These are phyloP conservation scores for Cylindrotheca closterium DNA, from an alignment of 108 stramenopile species.

Conservation along the genomic window DNA sequence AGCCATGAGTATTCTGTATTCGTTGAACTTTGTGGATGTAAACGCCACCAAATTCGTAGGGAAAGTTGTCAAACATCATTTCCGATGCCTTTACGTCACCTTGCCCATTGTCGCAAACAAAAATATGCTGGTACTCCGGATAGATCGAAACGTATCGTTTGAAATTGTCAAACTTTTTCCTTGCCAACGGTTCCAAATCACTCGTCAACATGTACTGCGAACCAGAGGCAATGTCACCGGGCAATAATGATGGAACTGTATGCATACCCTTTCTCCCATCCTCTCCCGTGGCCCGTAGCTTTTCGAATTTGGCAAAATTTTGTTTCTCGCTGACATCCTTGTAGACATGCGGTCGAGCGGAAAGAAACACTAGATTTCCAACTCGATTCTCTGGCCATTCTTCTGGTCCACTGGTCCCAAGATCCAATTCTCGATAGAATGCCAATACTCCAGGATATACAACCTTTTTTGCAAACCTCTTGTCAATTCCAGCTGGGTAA, in stretches of 20 bases:
- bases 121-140: slow-evolving; percentile 95
- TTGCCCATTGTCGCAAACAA: slow-evolving; percentile 99
- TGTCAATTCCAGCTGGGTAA: slow-evolving; percentile 95
- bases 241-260: slow-evolving; percentile 92
- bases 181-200: slow-evolving; percentile 89
- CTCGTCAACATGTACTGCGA: slow-evolving; percentile 85
- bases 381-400: slow-evolving; percentile 82
- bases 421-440: slow-evolving; percentile 95
- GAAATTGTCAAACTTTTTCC: slow-evolving; percentile 94
- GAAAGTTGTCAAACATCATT: slow-evolving; percentile 89
- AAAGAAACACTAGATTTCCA: slow-evolving; percentile 96
- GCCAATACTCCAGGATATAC: slow-evolving; percentile 97
- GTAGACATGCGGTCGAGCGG: slow-evolving; percentile 98
- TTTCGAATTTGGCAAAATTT: slow-evolving; percentile 93
- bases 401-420: slow-evolving; percentile 87
- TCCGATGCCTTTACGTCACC: slow-evolving; percentile 97
- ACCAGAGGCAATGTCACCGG: slow-evolving; percentile 94
- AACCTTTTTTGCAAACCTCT: slow-evolving; percentile 77
- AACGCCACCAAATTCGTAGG: slow-evolving; percentile 74
- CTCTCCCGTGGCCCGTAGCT: slow-evolving; percentile 58
- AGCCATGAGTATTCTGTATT: slow-evolving; percentile 70
- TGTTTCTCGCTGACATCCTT: slow-evolving; percentile 92
- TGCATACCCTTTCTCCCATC: slow-evolving; percentile 88
- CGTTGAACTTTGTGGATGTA: slow-evolving; percentile 93
- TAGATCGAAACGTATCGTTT: slow-evolving; percentile 90